Evolutionary conservation across 1,284 basidiomycete species (phyloP), one percentile per base, ranked within the genome.

Genomic region (Ganoderma boninense): DNA sequence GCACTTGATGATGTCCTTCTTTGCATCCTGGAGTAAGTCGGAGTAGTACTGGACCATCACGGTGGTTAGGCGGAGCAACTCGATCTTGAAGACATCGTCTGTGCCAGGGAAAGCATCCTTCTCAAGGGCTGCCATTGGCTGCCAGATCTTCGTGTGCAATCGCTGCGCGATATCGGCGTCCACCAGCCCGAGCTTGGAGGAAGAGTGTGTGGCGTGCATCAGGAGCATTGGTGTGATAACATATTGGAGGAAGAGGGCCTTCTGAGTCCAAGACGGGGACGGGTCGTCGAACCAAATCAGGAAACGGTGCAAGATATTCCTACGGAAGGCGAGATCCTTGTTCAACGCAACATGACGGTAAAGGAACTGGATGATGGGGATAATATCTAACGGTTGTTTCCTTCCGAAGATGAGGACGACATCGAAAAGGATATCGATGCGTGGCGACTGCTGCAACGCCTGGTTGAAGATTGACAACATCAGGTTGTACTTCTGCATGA

Each of bases 1-100:
- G 69, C 95, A 95, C 80, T 95, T 97, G 86, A 99, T 97, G 72
- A 99, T 93, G 75, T 98, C 96, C 81, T 97, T 98, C 81, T 95
- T 92, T 54, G 90, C 90, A 65, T 96, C 92, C 69, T 90, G 91
- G 59, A 98, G 87, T 40, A 95, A 83, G 38, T 91, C 85, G 1
- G 92, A 88, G 75, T 95, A 97, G 77, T 94, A 88, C 75, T 97
- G 93, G 14, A 99, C 92, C 70, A 99, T 87, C 60, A 97, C 86
- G 0, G 95, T 97, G 1, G 97, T 97, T 80, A 99, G 86, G 77
- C 98, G 93, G 32, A 99, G 86, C 49, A 98, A 86, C 81, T 99
- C 97, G 72, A 99, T 95, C 77, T 93, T 93, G 81, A 98, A 92
- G 71, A 89, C 86, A 77, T 97, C 95, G 76, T 96, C 93, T 0